A percentile compares a stretch with the other conserved stretches of the same genome.
These are phyloP conservation scores for Colletotrichum eremochloae DNA, from an alignment of 2,329 filamentous ascomycete species.

Conservation along the genomic window DNA sequence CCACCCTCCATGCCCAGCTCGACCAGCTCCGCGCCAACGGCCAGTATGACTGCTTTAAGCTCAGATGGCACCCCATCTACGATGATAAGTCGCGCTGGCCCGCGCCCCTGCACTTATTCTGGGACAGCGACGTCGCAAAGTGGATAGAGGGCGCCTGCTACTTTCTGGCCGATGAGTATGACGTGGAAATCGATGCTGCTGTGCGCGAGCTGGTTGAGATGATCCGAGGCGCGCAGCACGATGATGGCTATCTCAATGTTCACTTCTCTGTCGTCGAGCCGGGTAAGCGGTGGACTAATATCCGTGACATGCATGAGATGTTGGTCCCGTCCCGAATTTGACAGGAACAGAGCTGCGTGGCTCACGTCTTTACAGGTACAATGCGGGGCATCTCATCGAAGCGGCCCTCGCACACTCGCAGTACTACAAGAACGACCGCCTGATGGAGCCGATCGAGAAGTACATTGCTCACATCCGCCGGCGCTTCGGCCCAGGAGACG, in stretches of 20 bases:
- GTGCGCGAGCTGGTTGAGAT: conserved; percentile 69
- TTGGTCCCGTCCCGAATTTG: conserved; percentile 49
- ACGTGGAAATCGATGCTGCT: conserved; percentile 62
- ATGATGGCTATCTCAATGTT: conserved; percentile 74
- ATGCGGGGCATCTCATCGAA: conserved; percentile 73
- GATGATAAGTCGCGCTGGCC: conserved; percentile 65
- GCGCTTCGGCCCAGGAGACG: conserved; percentile 63
- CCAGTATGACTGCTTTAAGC: conserved; percentile 69
- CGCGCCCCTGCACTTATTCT: conserved; percentile 70
- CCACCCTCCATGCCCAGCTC: conserved; percentile 65
- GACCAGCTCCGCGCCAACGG: conserved; percentile 66
- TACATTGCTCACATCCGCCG: conserved; percentile 66
- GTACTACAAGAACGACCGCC: conserved; percentile 63
- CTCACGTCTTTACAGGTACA: conserved; percentile 58
- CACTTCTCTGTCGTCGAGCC: conserved; percentile 73
- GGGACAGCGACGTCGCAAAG: conserved; percentile 69
- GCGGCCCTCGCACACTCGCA: conserved; percentile 69
- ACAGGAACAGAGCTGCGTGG: not conserved
- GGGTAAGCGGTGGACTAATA: conserved; percentile 67
- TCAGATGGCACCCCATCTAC: conserved; percentile 69
- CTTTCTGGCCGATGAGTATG: conserved; percentile 58
- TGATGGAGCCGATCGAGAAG: conserved; percentile 66
- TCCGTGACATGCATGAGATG: conserved; percentile 73
- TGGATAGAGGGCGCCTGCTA: conserved; percentile 75
- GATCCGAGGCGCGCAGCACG: conserved; percentile 68